Conservation (phyloP, 805 yeast species). For the Ogataea dorogensis region DNA sequence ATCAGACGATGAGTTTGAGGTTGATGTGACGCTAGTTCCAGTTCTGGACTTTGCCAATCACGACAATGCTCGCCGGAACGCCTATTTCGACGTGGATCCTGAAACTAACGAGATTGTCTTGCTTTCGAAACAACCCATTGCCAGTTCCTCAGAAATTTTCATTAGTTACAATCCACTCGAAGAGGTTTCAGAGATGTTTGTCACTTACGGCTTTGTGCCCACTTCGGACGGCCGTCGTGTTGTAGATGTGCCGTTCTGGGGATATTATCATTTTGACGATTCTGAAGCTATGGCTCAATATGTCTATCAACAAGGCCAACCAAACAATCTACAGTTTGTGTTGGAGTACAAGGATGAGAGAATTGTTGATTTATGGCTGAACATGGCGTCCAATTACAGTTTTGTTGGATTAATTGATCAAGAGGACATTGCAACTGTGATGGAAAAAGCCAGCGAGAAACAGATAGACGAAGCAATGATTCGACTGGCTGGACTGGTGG, state of each 20-base stretch:
- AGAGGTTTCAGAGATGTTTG: conserved; percentile 39
- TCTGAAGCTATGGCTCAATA: conserved; percentile 15
- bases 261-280: conserved; percentile 22
- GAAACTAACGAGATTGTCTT: conserved; percentile 5
- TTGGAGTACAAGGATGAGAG: conserved; percentile 23
- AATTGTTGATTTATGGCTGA: conserved; percentile 25
- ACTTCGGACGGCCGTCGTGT: conserved; percentile 21
- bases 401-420: conserved; percentile 33
- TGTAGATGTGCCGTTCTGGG: conserved; percentile 38
- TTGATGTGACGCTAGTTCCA: conserved; percentile 61
- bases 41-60: conserved; percentile 69
- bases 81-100: conserved; percentile 50
- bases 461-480: conserved; percentile 17
- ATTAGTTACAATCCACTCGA: conserved; percentile 46
- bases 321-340: conserved; percentile 41
- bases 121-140: background rate
- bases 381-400: conserved; percentile 33
- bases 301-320: conserved; percentile 35
- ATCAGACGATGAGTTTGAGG: conserved; percentile 39
- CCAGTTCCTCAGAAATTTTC: conserved; percentile 34
- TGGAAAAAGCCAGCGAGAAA: conserved; percentile 13
- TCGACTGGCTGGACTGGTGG: conserved; percentile 15
- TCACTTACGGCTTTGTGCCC: conserved; percentile 50
- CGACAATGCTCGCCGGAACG: conserved; percentile 42
- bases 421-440: conserved; percentile 21